These are phyloP conservation scores for Stemphylium lycopersici DNA, from an alignment of 2,329 filamentous ascomycete genomes.

Conservation along the genomic window DNA sequence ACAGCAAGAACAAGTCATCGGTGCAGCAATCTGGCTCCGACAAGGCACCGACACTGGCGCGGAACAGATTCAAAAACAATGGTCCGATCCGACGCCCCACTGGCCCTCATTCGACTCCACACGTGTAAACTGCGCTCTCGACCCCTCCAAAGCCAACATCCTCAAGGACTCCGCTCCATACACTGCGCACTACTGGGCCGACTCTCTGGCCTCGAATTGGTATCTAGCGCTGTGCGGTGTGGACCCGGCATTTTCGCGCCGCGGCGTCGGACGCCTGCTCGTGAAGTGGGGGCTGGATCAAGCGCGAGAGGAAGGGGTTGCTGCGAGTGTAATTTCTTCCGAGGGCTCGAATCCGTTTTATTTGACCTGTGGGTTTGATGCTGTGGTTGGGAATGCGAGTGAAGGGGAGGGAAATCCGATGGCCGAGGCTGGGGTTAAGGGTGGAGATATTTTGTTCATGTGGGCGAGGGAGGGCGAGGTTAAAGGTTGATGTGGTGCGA, in stretches of 20 bases:
- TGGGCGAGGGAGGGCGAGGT: background rate
- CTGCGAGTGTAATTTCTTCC: constrained; percentile 49
- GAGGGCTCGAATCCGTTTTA: constrained; percentile 53
- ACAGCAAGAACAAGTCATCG: constrained; percentile 22
- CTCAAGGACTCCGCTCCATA: constrained; percentile 7
- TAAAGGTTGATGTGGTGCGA: too few species aligned
- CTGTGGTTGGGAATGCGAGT: constrained; percentile 38
- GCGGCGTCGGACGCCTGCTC: constrained; percentile 47
- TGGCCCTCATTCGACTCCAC: background rate
- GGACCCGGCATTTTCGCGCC: constrained; percentile 50
- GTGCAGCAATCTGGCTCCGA: constrained; percentile 29
- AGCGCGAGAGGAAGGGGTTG: constrained; percentile 46
- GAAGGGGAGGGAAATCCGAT: constrained; percentile 45
- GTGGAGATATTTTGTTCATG: constrained; percentile 46
- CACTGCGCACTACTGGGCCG: constrained; percentile 24
- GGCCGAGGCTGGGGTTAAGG: constrained; percentile 24
- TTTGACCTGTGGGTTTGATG: constrained; percentile 42
- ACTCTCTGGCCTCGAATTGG: background rate
- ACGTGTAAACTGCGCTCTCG: constrained; percentile 24
- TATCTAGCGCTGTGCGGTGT: constrained; percentile 35
- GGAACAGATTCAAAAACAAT: constrained; percentile 10
- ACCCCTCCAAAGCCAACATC: constrained; percentile 18
- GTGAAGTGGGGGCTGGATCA: constrained; percentile 52
- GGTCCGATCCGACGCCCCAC: constrained; percentile 10
- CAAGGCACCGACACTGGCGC: constrained; percentile 26